phyloP scores from a whole-genome alignment of 257 asterid genomes.

The Plantago ovata region DNA sequence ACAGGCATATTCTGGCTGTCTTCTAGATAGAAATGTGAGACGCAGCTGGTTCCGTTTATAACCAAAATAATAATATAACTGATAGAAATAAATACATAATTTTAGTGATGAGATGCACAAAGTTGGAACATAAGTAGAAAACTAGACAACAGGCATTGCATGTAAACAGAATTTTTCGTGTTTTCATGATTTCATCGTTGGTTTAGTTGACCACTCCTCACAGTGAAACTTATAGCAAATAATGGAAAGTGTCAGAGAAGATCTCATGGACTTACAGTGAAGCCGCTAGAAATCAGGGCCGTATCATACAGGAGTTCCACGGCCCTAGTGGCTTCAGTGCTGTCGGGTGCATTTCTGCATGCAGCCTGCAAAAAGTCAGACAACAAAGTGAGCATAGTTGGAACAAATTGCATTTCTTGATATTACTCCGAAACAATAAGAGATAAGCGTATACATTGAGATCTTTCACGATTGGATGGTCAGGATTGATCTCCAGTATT shows the following conservation, averaged over 20 bases:
- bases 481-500: slow-evolving; percentile 92
- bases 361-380: slow-evolving; percentile 68
- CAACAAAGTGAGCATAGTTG: not conserved
- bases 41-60: too few species aligned
- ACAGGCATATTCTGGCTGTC: not conserved
- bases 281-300: slow-evolving; percentile 94
- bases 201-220: too few species aligned
- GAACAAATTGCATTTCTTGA: slow-evolving; percentile 9
- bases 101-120: too few species aligned
- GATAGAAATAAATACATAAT: too few species aligned
- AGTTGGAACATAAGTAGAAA: too few species aligned
- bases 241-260: not conserved
- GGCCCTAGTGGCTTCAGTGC: slow-evolving; percentile 86
- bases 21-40: too few species aligned
- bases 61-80: too few species aligned
- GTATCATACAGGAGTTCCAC: slow-evolving; percentile 86
- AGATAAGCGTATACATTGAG: slow-evolving; percentile 51
- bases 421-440: not conserved
- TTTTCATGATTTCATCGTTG: too few species aligned
- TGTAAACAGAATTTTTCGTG: too few species aligned
- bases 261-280: slow-evolving; percentile 53
- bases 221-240: not conserved
- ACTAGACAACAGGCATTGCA: too few species aligned
- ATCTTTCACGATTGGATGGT: slow-evolving; percentile 91
- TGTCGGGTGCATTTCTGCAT: slow-evolving; percentile 85